Percentiles rank a stretch among this genome's conserved stretches.
Conservation (phyloP, 108 stramenopile genomes). For the Fistulifera pelliculosa region DNA sequence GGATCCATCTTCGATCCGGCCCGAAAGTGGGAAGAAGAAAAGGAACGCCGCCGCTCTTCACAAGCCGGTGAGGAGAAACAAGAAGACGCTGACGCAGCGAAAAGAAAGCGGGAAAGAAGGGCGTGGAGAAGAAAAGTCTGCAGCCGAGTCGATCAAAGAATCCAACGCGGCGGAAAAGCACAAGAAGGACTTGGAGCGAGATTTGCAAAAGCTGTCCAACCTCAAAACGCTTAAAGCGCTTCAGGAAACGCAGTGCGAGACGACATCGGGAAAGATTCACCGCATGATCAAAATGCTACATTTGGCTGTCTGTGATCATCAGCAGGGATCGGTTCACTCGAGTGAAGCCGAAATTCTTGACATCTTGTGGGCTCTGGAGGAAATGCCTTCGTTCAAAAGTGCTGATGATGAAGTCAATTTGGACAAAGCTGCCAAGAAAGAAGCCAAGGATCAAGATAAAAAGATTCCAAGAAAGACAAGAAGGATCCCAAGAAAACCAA, state of each 20-base stretch:
- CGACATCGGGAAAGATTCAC: slow-evolving; percentile 84
- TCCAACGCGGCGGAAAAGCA: slow-evolving; percentile 77
- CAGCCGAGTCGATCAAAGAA: slow-evolving; percentile 87
- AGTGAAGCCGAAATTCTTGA: slow-evolving; percentile 87
- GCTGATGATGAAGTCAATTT: slow-evolving; percentile 59
- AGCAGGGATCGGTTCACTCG: slow-evolving; percentile 55
- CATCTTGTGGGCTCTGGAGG: slow-evolving; percentile 94
- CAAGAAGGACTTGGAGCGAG: slow-evolving; percentile 78
- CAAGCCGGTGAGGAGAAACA: slow-evolving; percentile 18
- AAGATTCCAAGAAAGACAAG: slow-evolving; percentile 71
- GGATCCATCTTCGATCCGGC: slow-evolving; percentile 85
- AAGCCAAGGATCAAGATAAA: slow-evolving; percentile 74
- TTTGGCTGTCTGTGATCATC: slow-evolving; percentile 62
- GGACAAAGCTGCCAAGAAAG: slow-evolving; percentile 83
- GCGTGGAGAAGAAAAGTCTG: slow-evolving; percentile 55
- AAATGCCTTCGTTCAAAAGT: slow-evolving; percentile 70
- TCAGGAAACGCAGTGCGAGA: slow-evolving; percentile 84
- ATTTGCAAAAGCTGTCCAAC: slow-evolving; percentile 88
- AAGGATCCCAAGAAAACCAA: slow-evolving; percentile 65
- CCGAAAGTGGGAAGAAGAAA: slow-evolving; percentile 79
- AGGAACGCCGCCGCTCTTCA: slow-evolving; percentile 47
- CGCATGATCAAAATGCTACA: slow-evolving; percentile 96
- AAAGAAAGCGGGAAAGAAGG: slow-evolving; percentile 46
- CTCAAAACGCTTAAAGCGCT: slow-evolving; percentile 78
- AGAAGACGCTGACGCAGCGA: slow-evolving; percentile 34